phyloP scores from a whole-genome alignment of 805 yeast species.

The Candida yuanshanica region DNA sequence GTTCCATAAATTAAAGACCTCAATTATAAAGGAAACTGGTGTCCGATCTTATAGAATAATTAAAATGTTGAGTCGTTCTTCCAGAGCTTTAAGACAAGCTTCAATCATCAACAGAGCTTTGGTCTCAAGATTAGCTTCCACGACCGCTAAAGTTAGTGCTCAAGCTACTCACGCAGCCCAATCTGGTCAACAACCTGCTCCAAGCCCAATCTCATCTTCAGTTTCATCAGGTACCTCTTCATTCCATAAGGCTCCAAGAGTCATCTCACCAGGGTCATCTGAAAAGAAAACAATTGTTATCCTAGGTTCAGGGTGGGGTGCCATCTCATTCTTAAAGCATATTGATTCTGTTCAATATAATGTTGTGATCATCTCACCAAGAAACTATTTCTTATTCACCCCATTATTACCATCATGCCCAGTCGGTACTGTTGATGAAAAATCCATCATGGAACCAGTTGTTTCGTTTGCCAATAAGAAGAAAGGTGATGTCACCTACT shows the following conservation, averaged over 20 bases:
- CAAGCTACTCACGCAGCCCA: not conserved
- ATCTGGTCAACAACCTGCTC: not conserved
- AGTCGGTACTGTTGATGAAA: conserved; percentile 84
- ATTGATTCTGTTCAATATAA: conserved; percentile 85
- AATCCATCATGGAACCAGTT: conserved; percentile 92
- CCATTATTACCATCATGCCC: conserved; percentile 92
- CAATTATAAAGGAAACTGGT: too few species aligned
- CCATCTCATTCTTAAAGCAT: conserved; percentile 76
- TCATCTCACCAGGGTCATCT: conserved; percentile 37
- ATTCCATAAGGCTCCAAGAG: conserved; percentile 34
- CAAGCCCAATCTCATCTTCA: not conserved
- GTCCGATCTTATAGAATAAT: too few species aligned
- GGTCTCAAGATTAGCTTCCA: not conserved
- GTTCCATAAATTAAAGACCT: not conserved
- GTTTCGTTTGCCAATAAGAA: conserved; percentile 76
- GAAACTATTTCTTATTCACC: conserved; percentile 90
- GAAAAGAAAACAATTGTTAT: conserved; percentile 47
- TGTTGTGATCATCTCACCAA: conserved; percentile 84
- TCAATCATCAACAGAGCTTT: not conserved
- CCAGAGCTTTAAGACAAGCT: not conserved
- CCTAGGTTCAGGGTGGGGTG: conserved; percentile 93
- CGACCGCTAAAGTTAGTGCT: not conserved
- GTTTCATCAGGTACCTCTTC: conserved; percentile 30
- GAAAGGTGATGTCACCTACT: conserved; percentile 72
- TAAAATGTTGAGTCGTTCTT: not conserved